phyloP scores from a whole-genome alignment of 306 rosid genomes.

The Castanospermum australe region DNA sequence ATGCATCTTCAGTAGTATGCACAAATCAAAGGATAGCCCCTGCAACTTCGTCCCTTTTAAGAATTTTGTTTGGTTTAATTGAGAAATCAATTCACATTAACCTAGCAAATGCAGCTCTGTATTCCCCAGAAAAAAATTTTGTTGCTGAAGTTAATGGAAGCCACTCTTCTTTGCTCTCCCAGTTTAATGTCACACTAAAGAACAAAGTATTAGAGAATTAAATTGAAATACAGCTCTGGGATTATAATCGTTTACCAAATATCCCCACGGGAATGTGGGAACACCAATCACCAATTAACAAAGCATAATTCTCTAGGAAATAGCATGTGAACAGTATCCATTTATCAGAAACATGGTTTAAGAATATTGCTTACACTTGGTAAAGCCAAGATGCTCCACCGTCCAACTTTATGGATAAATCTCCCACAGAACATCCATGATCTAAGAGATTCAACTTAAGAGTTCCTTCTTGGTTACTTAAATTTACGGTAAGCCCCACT shows the following conservation, averaged over 20 bases:
- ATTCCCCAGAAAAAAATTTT: background rate
- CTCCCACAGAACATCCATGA: constrained; percentile 63
- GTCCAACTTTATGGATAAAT: constrained; percentile 60
- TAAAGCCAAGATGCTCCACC: constrained; percentile 96
- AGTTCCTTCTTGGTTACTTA: constrained; percentile 63
- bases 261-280: background rate
- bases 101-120: background rate
- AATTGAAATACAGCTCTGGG: background rate
- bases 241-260: background rate
- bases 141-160: background rate
- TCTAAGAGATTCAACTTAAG: constrained; percentile 63
- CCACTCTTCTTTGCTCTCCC: background rate
- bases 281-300: background rate
- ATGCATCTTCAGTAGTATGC: background rate
- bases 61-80: background rate
- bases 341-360: constrained; percentile 17
- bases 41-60: background rate
- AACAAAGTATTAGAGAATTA: background rate
- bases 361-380: constrained; percentile 64
- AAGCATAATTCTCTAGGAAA: background rate
- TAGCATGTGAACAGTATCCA: background rate
- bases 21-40: background rate
- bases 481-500: constrained; percentile 57
- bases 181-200: background rate
- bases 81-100: background rate